phyloP scores from a whole-genome alignment of 2,329 filamentous ascomycete species.

The Calonectria fujianensis region DNA sequence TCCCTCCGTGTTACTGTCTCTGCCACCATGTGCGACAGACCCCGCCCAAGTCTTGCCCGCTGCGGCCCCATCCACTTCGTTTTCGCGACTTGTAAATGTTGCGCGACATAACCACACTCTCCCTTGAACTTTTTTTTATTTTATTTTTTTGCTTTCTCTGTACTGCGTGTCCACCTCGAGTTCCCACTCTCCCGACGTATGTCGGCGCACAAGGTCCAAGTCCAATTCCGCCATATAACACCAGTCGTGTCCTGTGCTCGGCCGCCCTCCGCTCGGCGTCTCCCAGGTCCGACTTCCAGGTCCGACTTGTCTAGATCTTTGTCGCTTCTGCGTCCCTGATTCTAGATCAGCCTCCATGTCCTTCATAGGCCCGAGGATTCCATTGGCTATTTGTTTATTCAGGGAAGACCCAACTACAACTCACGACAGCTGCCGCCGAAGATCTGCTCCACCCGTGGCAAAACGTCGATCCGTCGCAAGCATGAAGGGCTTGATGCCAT shows the following conservation, averaged over 20 bases:
- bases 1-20: constrained; percentile 48
- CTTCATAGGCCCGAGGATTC: constrained; percentile 45
- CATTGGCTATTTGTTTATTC: constrained; percentile 53
- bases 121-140: constrained; percentile 45
- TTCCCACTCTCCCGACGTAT: constrained; percentile 43
- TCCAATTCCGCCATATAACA: constrained; percentile 49
- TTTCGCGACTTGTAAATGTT: constrained; percentile 44
- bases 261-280: constrained; percentile 1
- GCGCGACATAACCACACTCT: constrained; percentile 47
- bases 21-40: constrained; percentile 52
- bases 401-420: constrained; percentile 46
- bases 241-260: constrained; percentile 38
- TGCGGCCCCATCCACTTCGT: constrained; percentile 44
- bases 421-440: constrained; percentile 41
- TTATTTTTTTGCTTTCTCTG: constrained; percentile 33
- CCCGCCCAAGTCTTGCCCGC: constrained; percentile 46
- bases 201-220: constrained; percentile 46
- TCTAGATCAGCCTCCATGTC: constrained; percentile 42
- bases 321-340: constrained; percentile 33
- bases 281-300: constrained; percentile 7
- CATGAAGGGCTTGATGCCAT: constrained; percentile 63
- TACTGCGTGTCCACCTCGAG: constrained; percentile 42
- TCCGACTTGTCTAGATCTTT: constrained; percentile 39
- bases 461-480: constrained; percentile 61
- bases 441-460: constrained; percentile 45